These are phyloP conservation scores for Lipomyces starkeyi DNA, from an alignment of 805 yeast species.

Conservation along the genomic window DNA sequence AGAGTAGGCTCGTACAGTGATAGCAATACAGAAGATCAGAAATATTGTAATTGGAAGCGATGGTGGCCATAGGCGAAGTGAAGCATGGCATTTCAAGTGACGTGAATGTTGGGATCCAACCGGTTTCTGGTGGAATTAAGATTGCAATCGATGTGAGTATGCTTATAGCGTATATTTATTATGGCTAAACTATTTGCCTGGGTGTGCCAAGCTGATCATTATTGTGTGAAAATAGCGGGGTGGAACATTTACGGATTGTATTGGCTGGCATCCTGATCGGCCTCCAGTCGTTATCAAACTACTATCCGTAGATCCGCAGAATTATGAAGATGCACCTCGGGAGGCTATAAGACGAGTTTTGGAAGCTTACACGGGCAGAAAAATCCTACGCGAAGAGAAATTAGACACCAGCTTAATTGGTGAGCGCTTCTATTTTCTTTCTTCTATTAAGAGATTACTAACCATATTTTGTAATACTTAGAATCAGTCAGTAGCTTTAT, in stretches of 20 bases:
- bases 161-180: not conserved
- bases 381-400: constrained; percentile 64
- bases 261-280: constrained; percentile 55
- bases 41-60: not conserved
- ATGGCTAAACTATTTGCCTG: too few species aligned
- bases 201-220: not conserved
- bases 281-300: constrained; percentile 73
- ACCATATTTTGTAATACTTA: not conserved
- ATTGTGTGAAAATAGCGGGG: constrained; percentile 55
- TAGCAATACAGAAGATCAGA: not conserved
- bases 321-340: constrained; percentile 88
- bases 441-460: not conserved
- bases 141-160: constrained; percentile 35
- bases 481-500: constrained; percentile 25
- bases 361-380: constrained; percentile 59
- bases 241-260: constrained; percentile 89
- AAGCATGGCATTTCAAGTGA: not conserved
- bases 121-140: constrained; percentile 32
- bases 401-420: constrained; percentile 60
- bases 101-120: not conserved
- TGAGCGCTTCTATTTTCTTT: not conserved
- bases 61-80: not conserved
- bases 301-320: constrained; percentile 85
- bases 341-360: constrained; percentile 86
- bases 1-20: not conserved